Percentiles rank a stretch among this genome's conserved stretches.
Evolutionary conservation across 306 rosid species (phyloP).

Genomic region (Oemleria cerasiformis): DNA sequence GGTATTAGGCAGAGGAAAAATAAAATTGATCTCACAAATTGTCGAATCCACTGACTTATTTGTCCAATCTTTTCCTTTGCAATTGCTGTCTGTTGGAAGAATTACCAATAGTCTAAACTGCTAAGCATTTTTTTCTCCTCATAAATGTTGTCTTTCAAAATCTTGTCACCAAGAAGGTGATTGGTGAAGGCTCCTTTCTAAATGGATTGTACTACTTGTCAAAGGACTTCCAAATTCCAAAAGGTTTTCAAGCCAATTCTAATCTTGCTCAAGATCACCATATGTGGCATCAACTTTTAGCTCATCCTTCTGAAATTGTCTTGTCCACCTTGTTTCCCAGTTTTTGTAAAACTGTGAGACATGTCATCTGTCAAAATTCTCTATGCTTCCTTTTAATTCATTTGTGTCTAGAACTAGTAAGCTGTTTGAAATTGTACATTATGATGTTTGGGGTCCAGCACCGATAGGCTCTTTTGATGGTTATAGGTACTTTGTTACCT

Average conservation of each 20-base stretch:
- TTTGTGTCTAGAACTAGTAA: background rate
- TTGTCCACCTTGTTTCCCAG: background rate
- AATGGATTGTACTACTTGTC: background rate
- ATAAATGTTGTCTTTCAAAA: too few species aligned
- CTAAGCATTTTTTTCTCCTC: background rate
- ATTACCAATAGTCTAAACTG: background rate
- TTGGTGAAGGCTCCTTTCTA: background rate
- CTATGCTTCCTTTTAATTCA: background rate
- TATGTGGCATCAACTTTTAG: background rate
- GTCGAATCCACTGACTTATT: background rate
- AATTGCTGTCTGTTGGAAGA: too few species aligned
- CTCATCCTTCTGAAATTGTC: background rate
- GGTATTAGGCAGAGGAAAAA: background rate
- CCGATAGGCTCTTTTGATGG: background rate
- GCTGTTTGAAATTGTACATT: background rate
- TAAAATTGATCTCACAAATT: background rate
- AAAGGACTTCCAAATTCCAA: background rate
- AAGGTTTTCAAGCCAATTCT: background rate
- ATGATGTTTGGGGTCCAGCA: background rate
- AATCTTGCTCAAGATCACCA: background rate
- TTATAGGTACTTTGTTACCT: background rate
- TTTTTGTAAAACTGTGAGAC: background rate
- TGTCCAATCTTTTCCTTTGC: background rate
- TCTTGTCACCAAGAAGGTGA: background rate
- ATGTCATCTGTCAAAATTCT: background rate